A percentile compares a stretch with the other conserved stretches of the same genome.
Evolutionary conservation across 192 early-diverging fungal species (phyloP).

Genomic region (Allomyces macrogynus): DNA sequence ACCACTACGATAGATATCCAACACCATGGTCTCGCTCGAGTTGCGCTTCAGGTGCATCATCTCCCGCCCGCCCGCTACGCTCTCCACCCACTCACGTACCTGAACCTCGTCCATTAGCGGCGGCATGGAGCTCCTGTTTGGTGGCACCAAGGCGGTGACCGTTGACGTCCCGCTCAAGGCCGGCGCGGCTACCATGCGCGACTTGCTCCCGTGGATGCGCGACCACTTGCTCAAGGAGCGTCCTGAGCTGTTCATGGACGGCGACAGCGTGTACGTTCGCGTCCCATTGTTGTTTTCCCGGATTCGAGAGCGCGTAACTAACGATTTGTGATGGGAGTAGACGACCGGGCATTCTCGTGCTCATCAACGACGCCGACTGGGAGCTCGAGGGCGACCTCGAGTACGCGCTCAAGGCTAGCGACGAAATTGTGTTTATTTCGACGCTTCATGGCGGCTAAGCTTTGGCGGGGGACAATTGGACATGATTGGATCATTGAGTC

Average conservation of each 20-base stretch:
- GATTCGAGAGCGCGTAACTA: neutral
- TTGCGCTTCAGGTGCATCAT: too few species aligned
- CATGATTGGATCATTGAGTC: too few species aligned
- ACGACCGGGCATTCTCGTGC: constrained; percentile 83
- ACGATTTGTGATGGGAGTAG: constrained; percentile 16
- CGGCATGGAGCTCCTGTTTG: constrained; percentile 82
- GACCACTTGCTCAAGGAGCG: constrained; percentile 49
- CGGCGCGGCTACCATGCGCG: constrained; percentile 26
- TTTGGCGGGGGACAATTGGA: too few species aligned
- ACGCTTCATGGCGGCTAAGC: constrained; percentile 89
- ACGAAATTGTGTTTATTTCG: constrained; percentile 82
- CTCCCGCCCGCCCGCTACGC: too few species aligned
- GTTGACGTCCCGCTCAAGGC: constrained; percentile 23
- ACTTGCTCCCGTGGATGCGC: constrained; percentile 50
- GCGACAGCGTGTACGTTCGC: constrained; percentile 53
- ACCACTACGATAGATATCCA: too few species aligned
- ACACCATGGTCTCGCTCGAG: too few species aligned
- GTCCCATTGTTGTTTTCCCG: neutral
- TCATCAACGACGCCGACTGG: constrained; percentile 92
- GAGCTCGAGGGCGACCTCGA: constrained; percentile 78
- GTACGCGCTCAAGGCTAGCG: constrained; percentile 53
- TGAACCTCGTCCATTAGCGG: constrained; percentile 25
- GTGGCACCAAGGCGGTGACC: constrained; percentile 39
- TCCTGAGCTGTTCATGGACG: constrained; percentile 65
- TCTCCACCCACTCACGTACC: too few species aligned